Conservation (phyloP, 306 rosid species). For the Cucumis cinereus region DNA sequence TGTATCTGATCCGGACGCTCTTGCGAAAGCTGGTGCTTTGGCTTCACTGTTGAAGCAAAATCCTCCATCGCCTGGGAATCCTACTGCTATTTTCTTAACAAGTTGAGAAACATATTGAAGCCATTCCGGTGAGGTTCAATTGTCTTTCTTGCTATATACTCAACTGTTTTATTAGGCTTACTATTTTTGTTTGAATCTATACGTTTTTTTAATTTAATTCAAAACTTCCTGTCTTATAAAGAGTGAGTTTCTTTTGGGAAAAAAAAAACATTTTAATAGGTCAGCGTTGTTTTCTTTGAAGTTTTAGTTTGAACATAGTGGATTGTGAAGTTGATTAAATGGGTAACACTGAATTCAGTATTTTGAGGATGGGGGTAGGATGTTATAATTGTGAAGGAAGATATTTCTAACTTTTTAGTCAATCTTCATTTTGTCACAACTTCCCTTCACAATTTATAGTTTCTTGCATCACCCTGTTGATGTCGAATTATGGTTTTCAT, state of each 20-base stretch:
- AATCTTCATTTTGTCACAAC: too few species aligned
- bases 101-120: background rate
- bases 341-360: background rate
- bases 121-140: background rate
- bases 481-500: background rate
- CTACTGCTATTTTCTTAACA: constrained; percentile 65
- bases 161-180: background rate
- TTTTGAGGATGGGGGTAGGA: background rate
- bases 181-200: background rate
- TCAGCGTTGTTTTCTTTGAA: background rate
- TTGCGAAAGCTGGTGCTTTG: constrained; percentile 52
- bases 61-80: constrained; percentile 86
- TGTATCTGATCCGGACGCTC: constrained; percentile 38
- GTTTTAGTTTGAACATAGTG: background rate
- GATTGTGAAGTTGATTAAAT: background rate
- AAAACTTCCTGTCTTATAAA: background rate
- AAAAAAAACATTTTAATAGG: background rate
- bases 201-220: background rate
- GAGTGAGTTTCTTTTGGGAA: background rate
- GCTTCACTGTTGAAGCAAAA: constrained; percentile 44
- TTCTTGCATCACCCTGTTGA: background rate
- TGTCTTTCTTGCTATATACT: background rate
- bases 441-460: background rate
- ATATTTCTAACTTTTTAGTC: background rate
- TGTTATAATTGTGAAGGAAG: background rate